Conservation (phyloP, 129 eudicot species). For the Arctium minus region DNA sequence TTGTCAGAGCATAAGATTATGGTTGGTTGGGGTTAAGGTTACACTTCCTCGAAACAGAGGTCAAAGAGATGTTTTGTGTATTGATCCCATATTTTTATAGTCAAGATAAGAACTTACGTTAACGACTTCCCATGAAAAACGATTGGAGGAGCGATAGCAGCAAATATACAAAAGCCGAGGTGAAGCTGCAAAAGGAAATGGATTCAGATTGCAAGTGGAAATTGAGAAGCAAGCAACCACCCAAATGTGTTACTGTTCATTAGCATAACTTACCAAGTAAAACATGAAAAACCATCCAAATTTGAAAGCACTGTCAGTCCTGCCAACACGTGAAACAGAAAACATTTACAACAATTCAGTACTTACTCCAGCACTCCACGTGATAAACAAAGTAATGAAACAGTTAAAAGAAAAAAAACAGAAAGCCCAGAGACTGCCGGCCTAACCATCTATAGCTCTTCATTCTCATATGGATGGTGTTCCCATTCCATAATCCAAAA, state of each 20-base stretch:
- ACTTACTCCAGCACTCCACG: neutral
- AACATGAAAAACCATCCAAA: slow-evolving; percentile 71
- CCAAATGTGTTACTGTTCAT: neutral
- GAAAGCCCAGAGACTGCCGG: neutral
- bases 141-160: slow-evolving; percentile 82
- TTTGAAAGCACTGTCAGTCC: slow-evolving; percentile 77
- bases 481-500: neutral
- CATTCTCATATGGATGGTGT: neutral
- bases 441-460: neutral
- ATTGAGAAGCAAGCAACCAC: neutral
- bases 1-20: neutral
- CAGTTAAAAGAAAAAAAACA: neutral
- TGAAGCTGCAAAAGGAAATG: slow-evolving; percentile 52
- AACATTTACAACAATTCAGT: neutral
- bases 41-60: neutral
- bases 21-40: neutral
- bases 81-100: neutral
- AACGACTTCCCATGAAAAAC: slow-evolving; percentile 71
- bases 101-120: slow-evolving; percentile 44
- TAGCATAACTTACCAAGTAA: slow-evolving; percentile 47
- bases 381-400: neutral
- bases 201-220: neutral
- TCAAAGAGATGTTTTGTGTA: too few relatives aligned
- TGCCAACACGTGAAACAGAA: slow-evolving; percentile 22
- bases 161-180: slow-evolving; percentile 64